Base-by-base conservation (phyloP, 441 rosid genomes). In the Euphorbia corollata region DNA sequence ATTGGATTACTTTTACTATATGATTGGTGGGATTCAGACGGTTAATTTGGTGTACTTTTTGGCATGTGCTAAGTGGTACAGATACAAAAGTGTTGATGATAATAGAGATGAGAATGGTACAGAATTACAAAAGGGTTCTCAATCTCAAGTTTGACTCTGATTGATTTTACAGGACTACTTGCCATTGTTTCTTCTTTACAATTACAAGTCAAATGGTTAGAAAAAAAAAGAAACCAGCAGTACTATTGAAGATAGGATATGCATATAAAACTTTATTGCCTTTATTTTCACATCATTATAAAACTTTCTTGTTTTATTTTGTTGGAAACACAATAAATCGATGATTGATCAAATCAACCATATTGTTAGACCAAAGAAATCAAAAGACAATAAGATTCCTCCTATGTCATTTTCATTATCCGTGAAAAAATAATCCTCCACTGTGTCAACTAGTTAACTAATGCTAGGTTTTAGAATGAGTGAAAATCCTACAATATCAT, bases 1-100 rank as follows among this genome's bases (percentile, higher is more conserved):
- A 51, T 50, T 64, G 45, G 68, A 64, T 51, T 64, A 50, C 23
- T 64, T 23, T 15, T 64, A 64, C 32, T 64, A 64, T 41, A 64
- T 64, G 68, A 64, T 64, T 30, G 47, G 59, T 64, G 68, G 45
- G 30, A 5, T 64, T 18, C 59, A 20, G 59, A 32, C 34, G 9
- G 18, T 64, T 27, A 64, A 64, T 24, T 64, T 64, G 3, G 8
- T 50, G 15, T 64, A 64, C 32, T 64, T 30, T 30, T 43, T 64
- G 6, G 6, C 30, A 0, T 30, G 47, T 64, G 68, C 68, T 2
- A 64, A 64, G 59, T 64, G 68, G 68, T 64, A 64, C 19, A 64
- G 47, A 51, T 64, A 64, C 59, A 64, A 16, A 64, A 41, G 58
- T 30, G 30, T 13, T 50, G 53, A 51, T 32, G 67, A 63, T 15